phyloP scores from a whole-genome alignment of 2,329 filamentous ascomycete genomes.

The Neopestalotiopsis rosae region DNA sequence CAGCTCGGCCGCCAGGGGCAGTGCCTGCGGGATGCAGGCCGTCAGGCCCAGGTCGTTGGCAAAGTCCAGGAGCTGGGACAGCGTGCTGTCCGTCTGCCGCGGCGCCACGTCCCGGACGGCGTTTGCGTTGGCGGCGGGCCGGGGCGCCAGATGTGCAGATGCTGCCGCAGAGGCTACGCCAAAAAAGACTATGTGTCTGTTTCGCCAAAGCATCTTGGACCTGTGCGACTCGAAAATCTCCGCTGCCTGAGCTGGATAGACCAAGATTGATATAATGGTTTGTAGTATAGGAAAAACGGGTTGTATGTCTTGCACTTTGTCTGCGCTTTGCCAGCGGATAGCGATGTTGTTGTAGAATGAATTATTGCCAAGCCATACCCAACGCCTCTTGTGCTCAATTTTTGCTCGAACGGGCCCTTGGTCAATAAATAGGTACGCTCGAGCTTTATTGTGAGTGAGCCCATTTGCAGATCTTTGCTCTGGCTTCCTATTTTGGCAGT shows the following conservation, averaged over 20 bases:
- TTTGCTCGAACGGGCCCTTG: background rate
- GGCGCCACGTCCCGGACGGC: background rate
- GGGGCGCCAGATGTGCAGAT: background rate
- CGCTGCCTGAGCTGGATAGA: background rate
- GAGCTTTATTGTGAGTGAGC: background rate
- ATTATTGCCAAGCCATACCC: background rate
- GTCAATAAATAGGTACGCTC: background rate
- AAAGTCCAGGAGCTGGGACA: background rate
- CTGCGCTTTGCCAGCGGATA: background rate
- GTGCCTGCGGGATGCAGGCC: conserved; percentile 27
- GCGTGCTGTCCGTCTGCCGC: conserved; percentile 5
- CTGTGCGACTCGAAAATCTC: background rate
- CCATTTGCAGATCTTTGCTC: background rate
- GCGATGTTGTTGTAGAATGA: too few relatives aligned
- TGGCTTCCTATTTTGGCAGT: conserved; percentile 3
- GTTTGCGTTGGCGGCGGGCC: background rate
- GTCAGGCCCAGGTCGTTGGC: conserved; percentile 24
- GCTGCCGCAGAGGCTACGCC: background rate
- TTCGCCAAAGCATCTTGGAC: background rate
- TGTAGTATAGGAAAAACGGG: background rate
- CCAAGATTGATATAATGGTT: background rate
- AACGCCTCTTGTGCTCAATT: background rate
- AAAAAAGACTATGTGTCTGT: background rate
- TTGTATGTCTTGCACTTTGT: background rate
- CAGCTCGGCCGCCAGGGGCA: conserved; percentile 29